Conservation (phyloP, 495 filamentous ascomycete genomes). For the Podospora australis region DNA sequence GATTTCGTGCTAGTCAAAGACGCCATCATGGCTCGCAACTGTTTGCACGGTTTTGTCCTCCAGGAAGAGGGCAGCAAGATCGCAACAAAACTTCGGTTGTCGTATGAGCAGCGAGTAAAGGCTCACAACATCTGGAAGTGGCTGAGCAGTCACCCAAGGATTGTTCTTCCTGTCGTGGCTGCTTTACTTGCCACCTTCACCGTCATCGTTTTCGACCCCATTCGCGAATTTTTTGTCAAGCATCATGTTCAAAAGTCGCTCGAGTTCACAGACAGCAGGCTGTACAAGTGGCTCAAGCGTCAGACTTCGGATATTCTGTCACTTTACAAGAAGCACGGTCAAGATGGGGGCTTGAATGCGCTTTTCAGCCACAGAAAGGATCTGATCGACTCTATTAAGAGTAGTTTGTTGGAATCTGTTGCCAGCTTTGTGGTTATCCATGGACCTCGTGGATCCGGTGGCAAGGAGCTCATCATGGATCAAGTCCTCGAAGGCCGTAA, state of each 20-base stretch:
- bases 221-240: slow-evolving; percentile 86
- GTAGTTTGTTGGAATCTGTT: slow-evolving; percentile 79
- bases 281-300: slow-evolving; percentile 74
- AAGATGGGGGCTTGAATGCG: slow-evolving; percentile 66
- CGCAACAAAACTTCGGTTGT: slow-evolving; percentile 69
- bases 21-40: slow-evolving; percentile 84
- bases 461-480: slow-evolving; percentile 78
- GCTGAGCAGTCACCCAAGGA: slow-evolving; percentile 80
- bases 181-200: slow-evolving; percentile 77
- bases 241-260: slow-evolving; percentile 74
- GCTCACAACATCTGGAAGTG: slow-evolving; percentile 77
- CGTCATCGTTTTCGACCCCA: slow-evolving; percentile 87
- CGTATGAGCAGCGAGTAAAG: slow-evolving; percentile 73
- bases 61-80: slow-evolving; percentile 63
- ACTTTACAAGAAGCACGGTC: slow-evolving; percentile 41
- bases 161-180: slow-evolving; percentile 76
- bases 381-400: slow-evolving; percentile 70
- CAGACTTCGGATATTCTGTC: slow-evolving; percentile 66
- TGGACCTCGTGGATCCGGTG: slow-evolving; percentile 86
- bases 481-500: slow-evolving; percentile 70
- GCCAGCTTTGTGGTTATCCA: slow-evolving; percentile 94
- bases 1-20: slow-evolving; percentile 65
- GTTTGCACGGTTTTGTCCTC: slow-evolving; percentile 78
- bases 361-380: slow-evolving; percentile 84
- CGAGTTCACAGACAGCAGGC: slow-evolving; percentile 59